Conservation (phyloP, 257 asterid genomes). For the Ballota nigra region DNA sequence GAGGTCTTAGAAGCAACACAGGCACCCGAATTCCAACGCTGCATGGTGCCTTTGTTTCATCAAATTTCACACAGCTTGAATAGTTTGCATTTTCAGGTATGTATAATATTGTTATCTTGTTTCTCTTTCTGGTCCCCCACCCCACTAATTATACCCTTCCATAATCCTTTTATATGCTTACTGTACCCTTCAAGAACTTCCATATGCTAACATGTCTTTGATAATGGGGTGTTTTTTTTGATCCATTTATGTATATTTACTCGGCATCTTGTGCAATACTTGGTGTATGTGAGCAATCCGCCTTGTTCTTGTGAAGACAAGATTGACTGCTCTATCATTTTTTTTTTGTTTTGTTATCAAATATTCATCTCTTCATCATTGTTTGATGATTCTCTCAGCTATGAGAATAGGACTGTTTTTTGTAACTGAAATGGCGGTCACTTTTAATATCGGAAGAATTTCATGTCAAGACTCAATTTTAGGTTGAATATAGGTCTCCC, state of each 20-base stretch:
- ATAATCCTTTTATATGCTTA: neutral
- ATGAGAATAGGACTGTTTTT: neutral
- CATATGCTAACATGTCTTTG: neutral
- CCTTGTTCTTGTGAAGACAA: neutral
- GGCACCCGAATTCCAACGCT: conserved; percentile 70
- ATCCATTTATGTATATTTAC: neutral
- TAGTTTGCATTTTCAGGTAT: conserved; percentile 82
- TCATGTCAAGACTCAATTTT: too few species aligned
- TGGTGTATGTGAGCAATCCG: neutral
- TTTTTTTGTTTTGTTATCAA: neutral
- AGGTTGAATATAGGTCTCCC: too few species aligned
- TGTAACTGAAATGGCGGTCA: neutral
- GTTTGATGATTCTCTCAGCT: neutral
- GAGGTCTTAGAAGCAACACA: conserved; percentile 82
- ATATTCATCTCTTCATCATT: neutral
- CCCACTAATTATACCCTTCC: too few species aligned
- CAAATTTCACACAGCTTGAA: conserved; percentile 73
- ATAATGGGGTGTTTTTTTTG: neutral
- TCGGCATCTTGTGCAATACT: neutral
- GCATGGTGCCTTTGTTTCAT: conserved; percentile 76
- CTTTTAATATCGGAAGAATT: neutral
- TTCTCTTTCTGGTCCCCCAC: neutral
- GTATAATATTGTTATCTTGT: too few species aligned
- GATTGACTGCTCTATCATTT: neutral
- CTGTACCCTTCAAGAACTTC: too few species aligned